Evolutionary conservation across 352 stramenopile species (phyloP), one percentile per base, ranked within the genome.

Genomic region (Globisporangium yorkense): DNA sequence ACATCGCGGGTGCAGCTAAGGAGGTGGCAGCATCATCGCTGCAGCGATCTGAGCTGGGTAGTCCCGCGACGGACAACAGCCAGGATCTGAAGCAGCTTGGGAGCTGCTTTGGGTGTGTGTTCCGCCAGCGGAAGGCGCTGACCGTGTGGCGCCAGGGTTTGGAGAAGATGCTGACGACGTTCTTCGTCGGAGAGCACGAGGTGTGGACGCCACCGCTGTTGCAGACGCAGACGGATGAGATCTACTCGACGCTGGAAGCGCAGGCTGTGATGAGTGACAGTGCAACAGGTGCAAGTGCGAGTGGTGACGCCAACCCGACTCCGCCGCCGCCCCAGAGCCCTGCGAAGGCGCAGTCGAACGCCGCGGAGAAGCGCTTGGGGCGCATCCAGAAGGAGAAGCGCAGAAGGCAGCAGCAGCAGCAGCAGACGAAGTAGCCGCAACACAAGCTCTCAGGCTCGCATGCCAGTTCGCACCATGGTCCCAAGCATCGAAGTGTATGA

Each of bases 351-450:
- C 27, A 20, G 10, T 4, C 59, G 7, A 65, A 60, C 31, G 24
- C 27, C 24, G 50, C 56, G 13, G 45, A 60, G 33, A 64, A 63
- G 35, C 56, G 56, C 5, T 15, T 64, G 31, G 61, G 65, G 49
- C 61, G 61, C 27, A 55, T 67, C 33, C 61, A 67, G 43, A 59
- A 63, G 24, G 61, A 64, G 49, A 67, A 66, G 45, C 53, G 51
- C 16, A 59, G 48, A 24, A 44, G 51, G 20, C 51, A 50, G 39
- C 53, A 51, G 35, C 24, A 35, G 31, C 31, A 37, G 9, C 46
- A 27, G 47, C 2, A 18, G 43, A 43, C 37, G 3, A 55, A 51
- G 24, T 31, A 56, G 39, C 13, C 9, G 20, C 8, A 40, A 27
- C 24, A 27, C 24, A 27, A 27, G 24, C 24, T 27, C 24, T 27